Percentiles rank a stretch among this genome's conserved stretches.
Evolutionary conservation across 2,329 filamentous ascomycete species (phyloP).

Genomic region (Pseudogymnoascus sp.): DNA sequence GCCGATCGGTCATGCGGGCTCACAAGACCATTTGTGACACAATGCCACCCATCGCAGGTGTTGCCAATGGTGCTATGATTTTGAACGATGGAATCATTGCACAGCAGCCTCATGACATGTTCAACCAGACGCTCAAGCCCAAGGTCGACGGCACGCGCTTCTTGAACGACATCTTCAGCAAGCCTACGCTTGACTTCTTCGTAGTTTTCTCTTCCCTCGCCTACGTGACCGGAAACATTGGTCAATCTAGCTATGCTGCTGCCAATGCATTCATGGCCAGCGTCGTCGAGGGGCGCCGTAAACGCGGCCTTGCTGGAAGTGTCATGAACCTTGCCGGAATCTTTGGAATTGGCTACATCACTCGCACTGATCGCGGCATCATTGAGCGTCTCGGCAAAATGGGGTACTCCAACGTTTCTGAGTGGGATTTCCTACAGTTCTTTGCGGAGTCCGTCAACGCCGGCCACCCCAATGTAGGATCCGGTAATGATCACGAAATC

Average conservation of each 20-base stretch:
- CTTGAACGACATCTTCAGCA: constrained; percentile 28
- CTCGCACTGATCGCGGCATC: constrained; percentile 4
- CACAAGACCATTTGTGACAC: constrained; percentile 11
- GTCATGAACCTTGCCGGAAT: constrained; percentile 26
- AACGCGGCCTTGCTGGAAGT: constrained; percentile 22
- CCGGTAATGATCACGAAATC: neutral
- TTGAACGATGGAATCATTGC: constrained; percentile 31
- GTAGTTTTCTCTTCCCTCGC: constrained; percentile 35
- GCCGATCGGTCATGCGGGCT: neutral
- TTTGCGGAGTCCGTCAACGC: neutral
- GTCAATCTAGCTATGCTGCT: constrained; percentile 34
- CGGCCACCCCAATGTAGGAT: neutral
- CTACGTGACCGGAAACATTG: constrained; percentile 30
- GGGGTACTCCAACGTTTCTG: neutral
- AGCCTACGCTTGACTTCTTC: constrained; percentile 34
- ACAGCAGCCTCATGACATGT: constrained; percentile 23
- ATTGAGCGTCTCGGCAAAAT: neutral
- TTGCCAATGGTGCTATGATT: constrained; percentile 40
- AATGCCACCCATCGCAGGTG: constrained; percentile 32
- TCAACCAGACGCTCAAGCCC: constrained; percentile 25
- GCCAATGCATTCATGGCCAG: constrained; percentile 34
- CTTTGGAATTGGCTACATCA: constrained; percentile 23
- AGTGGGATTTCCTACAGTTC: neutral
- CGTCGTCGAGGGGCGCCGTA: constrained; percentile 24
- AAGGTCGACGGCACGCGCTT: constrained; percentile 31